Base-by-base conservation (phyloP, 2,329 filamentous ascomycete genomes). In the Fusarium cicatricum region DNA sequence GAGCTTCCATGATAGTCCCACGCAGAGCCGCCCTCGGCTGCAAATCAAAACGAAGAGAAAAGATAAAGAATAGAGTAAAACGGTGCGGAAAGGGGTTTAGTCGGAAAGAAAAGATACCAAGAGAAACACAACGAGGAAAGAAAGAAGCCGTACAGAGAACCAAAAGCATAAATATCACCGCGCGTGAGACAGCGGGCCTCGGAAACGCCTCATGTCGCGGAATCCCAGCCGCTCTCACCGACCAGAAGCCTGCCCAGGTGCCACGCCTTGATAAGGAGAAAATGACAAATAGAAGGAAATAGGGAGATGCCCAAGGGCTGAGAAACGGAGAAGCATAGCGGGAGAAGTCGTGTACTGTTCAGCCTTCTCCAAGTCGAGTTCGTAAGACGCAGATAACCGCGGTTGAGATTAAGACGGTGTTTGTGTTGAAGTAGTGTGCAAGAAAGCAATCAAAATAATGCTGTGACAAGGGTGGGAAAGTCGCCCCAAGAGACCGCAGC, bases 171-270 rank as follows among this genome's bases (percentile, higher is more conserved):
- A 4, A 14, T 21, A 53, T 41, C 52, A 32, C 45, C 46, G 14
- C 47, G 32, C 44, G 45, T 52, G 29, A 9, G 41, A 46, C 51
- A 53, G 52, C 48, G 47, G 43, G 53, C 40, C 56, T 53, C 50
- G 45, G 40, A 63, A 68, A 68, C 63, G 65, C 65, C 65, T 61
- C 54, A 55, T 61, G 43, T 58, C 54, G 65, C 65, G 65, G 65
- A 60, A 60, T 64, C 64, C 71, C 64, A 71, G 71, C 70, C 72
- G 72, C 73, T 75, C 72, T 75, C 74, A 74, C 74, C 70, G 70
- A 74, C 71, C 65, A 70, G 66, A 72, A 70, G 63, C 62, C 64
- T 60, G 50, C 57, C 68, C 64, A 55, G 67, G 66, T 70, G 63
- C 68, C 65, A 60, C 60, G 66, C 69, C 65, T 56, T 60, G 54